Evolutionary conservation across 2,329 filamentous ascomycete genomes (phyloP).

Genomic region (Eurotiales sp.): DNA sequence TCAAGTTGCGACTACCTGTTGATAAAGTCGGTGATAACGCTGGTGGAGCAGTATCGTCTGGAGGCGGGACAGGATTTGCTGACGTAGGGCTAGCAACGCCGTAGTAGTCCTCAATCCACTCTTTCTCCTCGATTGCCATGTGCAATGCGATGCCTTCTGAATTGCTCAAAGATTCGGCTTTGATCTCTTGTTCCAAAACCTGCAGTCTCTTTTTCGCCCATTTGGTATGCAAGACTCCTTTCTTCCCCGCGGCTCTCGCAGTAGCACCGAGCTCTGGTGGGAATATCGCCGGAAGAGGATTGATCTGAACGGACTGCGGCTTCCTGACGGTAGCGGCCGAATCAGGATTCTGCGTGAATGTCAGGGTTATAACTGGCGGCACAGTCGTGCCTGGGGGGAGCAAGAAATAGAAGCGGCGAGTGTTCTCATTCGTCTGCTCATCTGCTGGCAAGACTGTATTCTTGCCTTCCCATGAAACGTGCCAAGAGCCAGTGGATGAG

Average conservation of each 20-base stretch:
- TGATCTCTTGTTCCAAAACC: constrained; percentile 73
- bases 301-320: constrained; percentile 57
- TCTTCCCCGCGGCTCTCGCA: constrained; percentile 63
- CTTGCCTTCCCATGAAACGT: constrained; percentile 81
- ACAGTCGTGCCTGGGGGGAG: constrained; percentile 68
- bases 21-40: constrained; percentile 46
- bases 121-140: constrained; percentile 77
- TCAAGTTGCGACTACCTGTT: constrained; percentile 63
- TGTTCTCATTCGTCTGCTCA: constrained; percentile 52
- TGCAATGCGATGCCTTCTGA: constrained; percentile 76
- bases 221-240: constrained; percentile 81
- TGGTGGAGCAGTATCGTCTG: constrained; percentile 22
- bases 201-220: constrained; percentile 82
- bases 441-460: constrained; percentile 64
- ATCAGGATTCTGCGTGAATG: constrained; percentile 46
- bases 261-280: constrained; percentile 68
- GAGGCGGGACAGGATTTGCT: constrained; percentile 25
- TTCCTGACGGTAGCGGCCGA: constrained; percentile 33
- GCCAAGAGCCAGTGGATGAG: constrained; percentile 58
- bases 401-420: constrained; percentile 73
- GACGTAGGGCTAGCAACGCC: constrained; percentile 50
- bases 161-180: constrained; percentile 67
- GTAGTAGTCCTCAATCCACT: constrained; percentile 83
- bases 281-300: constrained; percentile 83
- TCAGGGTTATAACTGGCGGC: constrained; percentile 68